Evolutionary conservation across 2,329 filamentous ascomycete genomes (phyloP).

Genomic region (Truncatella angustata): DNA sequence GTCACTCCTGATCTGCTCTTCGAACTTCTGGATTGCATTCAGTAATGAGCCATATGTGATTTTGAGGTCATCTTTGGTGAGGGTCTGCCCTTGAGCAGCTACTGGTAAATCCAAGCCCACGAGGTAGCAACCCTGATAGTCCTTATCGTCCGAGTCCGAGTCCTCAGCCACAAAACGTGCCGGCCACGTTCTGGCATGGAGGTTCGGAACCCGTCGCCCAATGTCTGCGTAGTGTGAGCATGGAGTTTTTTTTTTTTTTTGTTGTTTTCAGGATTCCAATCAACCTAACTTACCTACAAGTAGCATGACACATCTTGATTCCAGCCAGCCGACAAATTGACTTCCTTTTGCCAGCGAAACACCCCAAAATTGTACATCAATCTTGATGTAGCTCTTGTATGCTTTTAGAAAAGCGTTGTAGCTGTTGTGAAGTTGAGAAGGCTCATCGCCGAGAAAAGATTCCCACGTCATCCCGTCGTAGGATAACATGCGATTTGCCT

Average conservation of each 20-base stretch:
- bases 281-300: slow-evolving; percentile 49
- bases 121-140: slow-evolving; percentile 62
- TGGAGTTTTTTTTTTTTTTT: too few species aligned
- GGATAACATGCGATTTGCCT: slow-evolving; percentile 41
- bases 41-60: slow-evolving; percentile 42
- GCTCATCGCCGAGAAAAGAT: slow-evolving; percentile 31
- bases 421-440: slow-evolving; percentile 20
- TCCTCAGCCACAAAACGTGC: slow-evolving; percentile 49
- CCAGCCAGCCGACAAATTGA: slow-evolving; percentile 60
- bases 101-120: slow-evolving; percentile 50
- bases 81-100: slow-evolving; percentile 16
- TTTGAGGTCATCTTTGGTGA: slow-evolving; percentile 39
- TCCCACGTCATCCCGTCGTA: slow-evolving; percentile 39
- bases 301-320: slow-evolving; percentile 57
- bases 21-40: slow-evolving; percentile 44
- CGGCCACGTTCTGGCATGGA: slow-evolving; percentile 62
- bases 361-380: slow-evolving; percentile 67
- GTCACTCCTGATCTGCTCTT: slow-evolving; percentile 43
- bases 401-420: slow-evolving; percentile 47
- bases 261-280: background rate
- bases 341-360: slow-evolving; percentile 52
- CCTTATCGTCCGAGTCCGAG: slow-evolving; percentile 29
- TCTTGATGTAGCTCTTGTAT: slow-evolving; percentile 56
- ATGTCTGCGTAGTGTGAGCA: slow-evolving; percentile 44
- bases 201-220: slow-evolving; percentile 45